These are phyloP conservation scores for Allantophomopsis cytisporea DNA, from an alignment of 2,329 filamentous ascomycete genomes.

Conservation along the genomic window DNA sequence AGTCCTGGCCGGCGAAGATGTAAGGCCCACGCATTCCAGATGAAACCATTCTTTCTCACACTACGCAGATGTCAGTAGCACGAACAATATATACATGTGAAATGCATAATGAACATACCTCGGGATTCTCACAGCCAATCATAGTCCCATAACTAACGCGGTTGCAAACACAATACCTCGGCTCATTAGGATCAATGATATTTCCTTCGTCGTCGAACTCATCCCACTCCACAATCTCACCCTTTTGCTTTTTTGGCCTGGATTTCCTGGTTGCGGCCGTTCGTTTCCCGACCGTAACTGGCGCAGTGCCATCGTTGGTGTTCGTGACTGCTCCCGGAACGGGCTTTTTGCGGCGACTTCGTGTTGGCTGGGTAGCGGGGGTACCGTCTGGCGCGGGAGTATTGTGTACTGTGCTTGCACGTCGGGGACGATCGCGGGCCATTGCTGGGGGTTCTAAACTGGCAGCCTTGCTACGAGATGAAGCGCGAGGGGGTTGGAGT, in stretches of 20 bases:
- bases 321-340: slow-evolving; percentile 56
- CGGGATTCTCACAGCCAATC: slow-evolving; percentile 70
- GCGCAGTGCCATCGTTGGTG: slow-evolving; percentile 28
- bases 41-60: slow-evolving; percentile 83
- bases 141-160: slow-evolving; percentile 71
- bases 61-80: slow-evolving; percentile 18
- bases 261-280: slow-evolving; percentile 54
- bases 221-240: slow-evolving; percentile 29
- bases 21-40: slow-evolving; percentile 60
- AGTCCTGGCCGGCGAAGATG: slow-evolving; percentile 53
- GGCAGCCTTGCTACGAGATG: slow-evolving; percentile 17
- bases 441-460: slow-evolving; percentile 14
- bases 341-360: slow-evolving; percentile 49
- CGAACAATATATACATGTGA: too few relatives aligned
- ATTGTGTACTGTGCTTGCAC: slow-evolving; percentile 23
- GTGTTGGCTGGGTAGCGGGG: slow-evolving; percentile 25
- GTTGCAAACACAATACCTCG: slow-evolving; percentile 66
- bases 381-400: slow-evolving; percentile 24
- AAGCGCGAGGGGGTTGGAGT: slow-evolving; percentile 7
- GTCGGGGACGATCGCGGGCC: slow-evolving; percentile 16
- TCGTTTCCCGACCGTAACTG: slow-evolving; percentile 55
- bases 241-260: slow-evolving; percentile 30
- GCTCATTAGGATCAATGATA: slow-evolving; percentile 61
- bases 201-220: slow-evolving; percentile 57
- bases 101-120: slow-evolving; percentile 34